phyloP scores from a whole-genome alignment of 129 eudicot species.

The Helianthus tuberosus region DNA sequence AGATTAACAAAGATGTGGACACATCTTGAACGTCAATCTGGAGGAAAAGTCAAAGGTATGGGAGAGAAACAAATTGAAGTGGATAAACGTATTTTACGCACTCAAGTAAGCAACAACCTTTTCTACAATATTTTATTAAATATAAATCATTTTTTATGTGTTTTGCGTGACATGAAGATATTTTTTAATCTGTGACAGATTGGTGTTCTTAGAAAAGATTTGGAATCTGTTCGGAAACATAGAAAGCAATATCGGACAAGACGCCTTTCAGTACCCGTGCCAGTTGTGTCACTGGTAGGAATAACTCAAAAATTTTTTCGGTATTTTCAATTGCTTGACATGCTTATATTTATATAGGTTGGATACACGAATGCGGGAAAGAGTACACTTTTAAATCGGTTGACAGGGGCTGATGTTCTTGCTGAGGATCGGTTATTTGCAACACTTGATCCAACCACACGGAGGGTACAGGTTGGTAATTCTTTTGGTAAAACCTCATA shows the following conservation, averaged over 20 bases:
- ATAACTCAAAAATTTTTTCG: not conserved
- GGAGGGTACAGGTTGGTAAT: conserved; percentile 84
- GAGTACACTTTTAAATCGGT: conserved; percentile 79
- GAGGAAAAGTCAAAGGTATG: conserved; percentile 99
- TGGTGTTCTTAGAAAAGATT: conserved; percentile 80
- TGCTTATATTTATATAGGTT: conserved; percentile 46
- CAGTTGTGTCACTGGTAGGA: conserved; percentile 90
- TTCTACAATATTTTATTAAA: conserved; percentile 4
- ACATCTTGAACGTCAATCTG: conserved; percentile 98
- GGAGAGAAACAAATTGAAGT: conserved; percentile 99
- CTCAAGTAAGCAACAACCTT: conserved; percentile 70
- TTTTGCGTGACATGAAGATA: not conserved
- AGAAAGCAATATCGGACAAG: conserved; percentile 87
- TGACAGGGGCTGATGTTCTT: conserved; percentile 97
- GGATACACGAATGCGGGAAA: conserved; percentile 99
- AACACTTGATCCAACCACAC: conserved; percentile 96
- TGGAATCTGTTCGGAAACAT: conserved; percentile 89
- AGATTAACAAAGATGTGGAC: conserved; percentile 95
- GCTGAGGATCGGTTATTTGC: conserved; percentile 95
- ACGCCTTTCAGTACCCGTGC: conserved; percentile 78
- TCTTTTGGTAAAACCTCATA: not conserved
- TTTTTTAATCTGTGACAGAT: conserved; percentile 48
- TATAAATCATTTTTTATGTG: not conserved
- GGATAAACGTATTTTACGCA: conserved; percentile 93
- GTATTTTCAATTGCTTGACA: conserved; percentile 5